Evolutionary conservation across 805 yeast genomes (phyloP).

Genomic region (Jamesozyma jinghongensis): DNA sequence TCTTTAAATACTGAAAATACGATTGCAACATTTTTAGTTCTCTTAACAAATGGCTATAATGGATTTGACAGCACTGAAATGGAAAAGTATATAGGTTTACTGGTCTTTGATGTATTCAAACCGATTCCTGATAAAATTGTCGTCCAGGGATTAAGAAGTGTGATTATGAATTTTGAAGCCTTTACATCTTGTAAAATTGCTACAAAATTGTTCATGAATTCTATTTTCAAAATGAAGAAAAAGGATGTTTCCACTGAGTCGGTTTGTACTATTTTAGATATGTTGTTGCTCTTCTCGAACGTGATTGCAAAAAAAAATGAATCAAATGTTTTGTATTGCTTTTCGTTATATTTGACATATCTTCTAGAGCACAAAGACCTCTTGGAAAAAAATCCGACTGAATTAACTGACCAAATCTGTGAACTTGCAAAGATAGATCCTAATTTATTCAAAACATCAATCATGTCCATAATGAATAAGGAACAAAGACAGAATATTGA

Average conservation of each 20-base stretch:
- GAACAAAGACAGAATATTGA: not conserved
- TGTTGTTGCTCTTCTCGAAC: not conserved
- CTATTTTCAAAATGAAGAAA: not conserved
- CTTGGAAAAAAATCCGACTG: not conserved
- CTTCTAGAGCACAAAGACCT: not conserved
- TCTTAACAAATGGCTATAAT: conserved; percentile 32
- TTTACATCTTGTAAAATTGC: not conserved
- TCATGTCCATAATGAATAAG: not conserved
- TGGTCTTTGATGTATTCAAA: conserved; percentile 32
- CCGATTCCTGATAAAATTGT: conserved; percentile 35
- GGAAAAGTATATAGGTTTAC: conserved; percentile 27
- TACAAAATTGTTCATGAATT: not conserved
- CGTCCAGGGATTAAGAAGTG: conserved; percentile 39
- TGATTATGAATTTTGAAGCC: not conserved
- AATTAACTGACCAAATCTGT: not conserved
- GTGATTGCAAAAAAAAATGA: not conserved
- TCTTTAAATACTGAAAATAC: conserved; percentile 28
- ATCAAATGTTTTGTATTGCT: not conserved
- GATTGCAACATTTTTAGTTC: conserved; percentile 36
- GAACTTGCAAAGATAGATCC: conserved; percentile 1
- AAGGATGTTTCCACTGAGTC: not conserved
- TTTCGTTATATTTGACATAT: not conserved
- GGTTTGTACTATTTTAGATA: not conserved
- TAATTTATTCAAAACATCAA: not conserved
- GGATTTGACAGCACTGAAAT: conserved; percentile 32